These are phyloP conservation scores for Candida anglica DNA, from an alignment of 805 yeast genomes.

Conservation along the genomic window DNA sequence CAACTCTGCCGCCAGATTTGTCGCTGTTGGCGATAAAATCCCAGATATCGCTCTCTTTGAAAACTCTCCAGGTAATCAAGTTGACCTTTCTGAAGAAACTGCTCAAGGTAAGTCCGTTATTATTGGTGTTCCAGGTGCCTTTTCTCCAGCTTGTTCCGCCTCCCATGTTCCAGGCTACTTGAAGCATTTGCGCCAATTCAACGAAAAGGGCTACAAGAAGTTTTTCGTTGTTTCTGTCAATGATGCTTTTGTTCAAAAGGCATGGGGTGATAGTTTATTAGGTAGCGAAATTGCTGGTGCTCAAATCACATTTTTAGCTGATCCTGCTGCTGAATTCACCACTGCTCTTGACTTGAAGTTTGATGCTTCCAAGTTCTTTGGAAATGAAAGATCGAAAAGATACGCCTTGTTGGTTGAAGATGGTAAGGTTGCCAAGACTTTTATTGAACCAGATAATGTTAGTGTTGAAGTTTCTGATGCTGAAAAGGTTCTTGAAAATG, in stretches of 20 bases:
- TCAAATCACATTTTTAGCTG: slow-evolving; percentile 63
- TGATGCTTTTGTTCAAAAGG: slow-evolving; percentile 80
- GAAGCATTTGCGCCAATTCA: slow-evolving; percentile 45
- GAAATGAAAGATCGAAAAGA: slow-evolving; percentile 71
- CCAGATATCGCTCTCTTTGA: slow-evolving; percentile 58
- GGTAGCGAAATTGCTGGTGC: slow-evolving; percentile 11
- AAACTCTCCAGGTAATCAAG: slow-evolving; percentile 60
- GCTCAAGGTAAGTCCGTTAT: slow-evolving; percentile 31
- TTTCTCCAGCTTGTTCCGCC: slow-evolving; percentile 74
- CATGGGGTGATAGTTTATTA: slow-evolving; percentile 57
- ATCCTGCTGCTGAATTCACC: slow-evolving; percentile 73
- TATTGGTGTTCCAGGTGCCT: slow-evolving; percentile 58
- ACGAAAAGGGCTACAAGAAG: slow-evolving; percentile 60
- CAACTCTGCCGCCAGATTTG: slow-evolving; percentile 15
- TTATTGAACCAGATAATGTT: slow-evolving; percentile 79
- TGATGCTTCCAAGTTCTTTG: slow-evolving; percentile 75
- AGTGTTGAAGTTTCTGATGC: slow-evolving; percentile 57
- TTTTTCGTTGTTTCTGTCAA: slow-evolving; percentile 75
- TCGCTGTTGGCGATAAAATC: slow-evolving; percentile 56
- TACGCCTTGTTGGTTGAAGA: slow-evolving; percentile 73
- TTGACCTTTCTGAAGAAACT: slow-evolving; percentile 49
- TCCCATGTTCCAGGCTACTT: slow-evolving; percentile 74
- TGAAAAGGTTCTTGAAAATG: slow-evolving; percentile 34
- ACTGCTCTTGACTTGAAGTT: slow-evolving; percentile 61
- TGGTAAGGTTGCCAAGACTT: slow-evolving; percentile 63